Evolutionary conservation across 768 basidiomycete species (phyloP).

Genomic region (Tulasnella sp.): DNA sequence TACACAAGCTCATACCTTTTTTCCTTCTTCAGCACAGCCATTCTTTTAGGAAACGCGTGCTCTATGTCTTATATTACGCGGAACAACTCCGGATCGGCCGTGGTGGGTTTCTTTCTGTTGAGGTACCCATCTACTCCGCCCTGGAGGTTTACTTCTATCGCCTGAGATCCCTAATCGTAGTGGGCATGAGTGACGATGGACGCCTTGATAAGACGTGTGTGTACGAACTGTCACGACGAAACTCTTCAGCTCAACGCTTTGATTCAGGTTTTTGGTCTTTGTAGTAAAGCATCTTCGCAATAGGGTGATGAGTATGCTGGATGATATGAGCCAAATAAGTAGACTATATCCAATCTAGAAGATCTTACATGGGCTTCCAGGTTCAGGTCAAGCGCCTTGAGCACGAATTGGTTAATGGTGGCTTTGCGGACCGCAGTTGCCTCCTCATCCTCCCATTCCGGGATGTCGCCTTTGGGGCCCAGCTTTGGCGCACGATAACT

Average conservation of each 20-base stretch:
- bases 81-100: conserved; percentile 40
- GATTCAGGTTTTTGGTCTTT: conserved; percentile 41
- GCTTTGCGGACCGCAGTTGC: conserved; percentile 27
- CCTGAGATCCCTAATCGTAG: conserved; percentile 23
- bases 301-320: conserved; percentile 34
- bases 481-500: conserved; percentile 24
- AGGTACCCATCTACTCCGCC: conserved; percentile 25
- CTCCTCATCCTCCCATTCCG: conserved; percentile 29
- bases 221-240: conserved; percentile 27
- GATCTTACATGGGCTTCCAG: neutral
- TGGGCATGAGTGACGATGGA: conserved; percentile 16
- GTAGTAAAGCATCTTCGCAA: conserved; percentile 32
- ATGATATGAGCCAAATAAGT: conserved; percentile 31
- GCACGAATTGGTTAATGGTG: conserved; percentile 35
- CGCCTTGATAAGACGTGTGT: neutral
- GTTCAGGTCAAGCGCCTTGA: conserved; percentile 29
- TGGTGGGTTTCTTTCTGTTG: conserved; percentile 31
- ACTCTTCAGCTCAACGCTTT: conserved; percentile 30
- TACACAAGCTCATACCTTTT: conserved; percentile 31
- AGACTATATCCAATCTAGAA: conserved; percentile 23
- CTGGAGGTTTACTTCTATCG: conserved; percentile 26
- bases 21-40: conserved; percentile 25
- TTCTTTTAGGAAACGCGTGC: conserved; percentile 36
- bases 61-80: conserved; percentile 33
- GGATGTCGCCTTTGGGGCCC: conserved; percentile 31